phyloP scores from a whole-genome alignment of 2,329 filamentous ascomycete species.

The Venturiaceae sp. region DNA sequence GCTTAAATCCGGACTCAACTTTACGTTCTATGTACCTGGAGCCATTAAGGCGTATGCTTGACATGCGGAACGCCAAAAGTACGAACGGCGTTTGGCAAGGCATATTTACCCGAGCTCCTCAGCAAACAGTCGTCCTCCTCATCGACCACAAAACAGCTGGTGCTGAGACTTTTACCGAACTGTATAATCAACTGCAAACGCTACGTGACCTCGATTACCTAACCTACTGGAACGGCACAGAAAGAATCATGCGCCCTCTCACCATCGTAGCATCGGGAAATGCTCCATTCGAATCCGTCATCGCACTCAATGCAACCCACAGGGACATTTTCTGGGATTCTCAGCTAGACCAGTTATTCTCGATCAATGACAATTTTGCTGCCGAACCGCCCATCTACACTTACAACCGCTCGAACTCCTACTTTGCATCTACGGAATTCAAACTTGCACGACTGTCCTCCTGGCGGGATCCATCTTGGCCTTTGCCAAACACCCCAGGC shows the following conservation, averaged over 20 bases:
- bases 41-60: slow-evolving; percentile 39
- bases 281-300: slow-evolving; percentile 37
- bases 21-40: slow-evolving; percentile 43
- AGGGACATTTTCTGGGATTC: slow-evolving; percentile 48
- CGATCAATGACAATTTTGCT: no score
- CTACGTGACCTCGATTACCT: slow-evolving; percentile 40
- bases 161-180: slow-evolving; percentile 22
- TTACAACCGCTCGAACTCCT: slow-evolving; percentile 49
- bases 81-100: no score
- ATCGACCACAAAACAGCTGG: slow-evolving; percentile 40
- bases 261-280: slow-evolving; percentile 46
- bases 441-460: slow-evolving; percentile 45
- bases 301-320: slow-evolving; percentile 33
- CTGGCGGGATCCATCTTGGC: slow-evolving; percentile 34
- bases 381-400: slow-evolving; percentile 29
- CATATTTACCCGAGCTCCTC: slow-evolving; percentile 40
- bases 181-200: slow-evolving; percentile 30
- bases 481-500: slow-evolving; percentile 35
- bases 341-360: slow-evolving; percentile 30
- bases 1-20: slow-evolving; percentile 36
- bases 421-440: slow-evolving; percentile 56
- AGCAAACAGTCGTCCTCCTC: slow-evolving; percentile 40
- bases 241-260: slow-evolving; percentile 37
- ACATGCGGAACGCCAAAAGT: slow-evolving; percentile 16
- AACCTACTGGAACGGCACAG: slow-evolving; percentile 29